Evolutionary conservation across 2,329 filamentous ascomycete genomes (phyloP).

Genomic region (Aspergillus costaricaensis): DNA sequence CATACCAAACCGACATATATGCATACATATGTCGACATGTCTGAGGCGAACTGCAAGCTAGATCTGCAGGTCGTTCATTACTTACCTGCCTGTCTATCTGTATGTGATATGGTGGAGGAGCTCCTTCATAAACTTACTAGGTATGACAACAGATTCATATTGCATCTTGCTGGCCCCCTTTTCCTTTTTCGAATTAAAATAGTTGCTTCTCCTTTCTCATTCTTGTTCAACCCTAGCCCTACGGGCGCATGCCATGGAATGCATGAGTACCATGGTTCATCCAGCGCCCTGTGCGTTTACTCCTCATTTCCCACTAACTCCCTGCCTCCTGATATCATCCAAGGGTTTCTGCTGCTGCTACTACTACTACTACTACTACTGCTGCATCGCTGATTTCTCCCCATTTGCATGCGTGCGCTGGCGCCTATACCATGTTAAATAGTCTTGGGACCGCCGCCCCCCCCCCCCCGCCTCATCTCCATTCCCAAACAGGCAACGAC

Average conservation of each 20-base stretch:
- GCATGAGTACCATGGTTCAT: not conserved
- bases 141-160: conserved; percentile 1
- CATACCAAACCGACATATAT: not conserved
- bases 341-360: not conserved
- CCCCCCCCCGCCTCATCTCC: not conserved
- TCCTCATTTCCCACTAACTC: not conserved
- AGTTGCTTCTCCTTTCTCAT: not conserved
- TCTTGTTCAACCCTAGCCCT: not conserved
- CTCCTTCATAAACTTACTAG: not conserved
- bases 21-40: not conserved
- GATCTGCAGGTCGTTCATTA: not conserved
- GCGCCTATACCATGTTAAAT: not conserved
- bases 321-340: not conserved
- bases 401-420: not conserved
- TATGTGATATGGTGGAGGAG: not conserved
- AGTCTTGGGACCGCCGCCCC: not conserved
- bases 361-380: not conserved
- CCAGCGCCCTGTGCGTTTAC: not conserved
- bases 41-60: not conserved
- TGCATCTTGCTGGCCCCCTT: not conserved
- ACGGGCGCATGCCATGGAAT: not conserved
- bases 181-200: not conserved
- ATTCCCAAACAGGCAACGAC: not conserved
- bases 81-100: not conserved
- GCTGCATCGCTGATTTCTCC: not conserved